Evolutionary conservation across 2,329 filamentous ascomycete species (phyloP).

Genomic region (Cytospora schulzeri): DNA sequence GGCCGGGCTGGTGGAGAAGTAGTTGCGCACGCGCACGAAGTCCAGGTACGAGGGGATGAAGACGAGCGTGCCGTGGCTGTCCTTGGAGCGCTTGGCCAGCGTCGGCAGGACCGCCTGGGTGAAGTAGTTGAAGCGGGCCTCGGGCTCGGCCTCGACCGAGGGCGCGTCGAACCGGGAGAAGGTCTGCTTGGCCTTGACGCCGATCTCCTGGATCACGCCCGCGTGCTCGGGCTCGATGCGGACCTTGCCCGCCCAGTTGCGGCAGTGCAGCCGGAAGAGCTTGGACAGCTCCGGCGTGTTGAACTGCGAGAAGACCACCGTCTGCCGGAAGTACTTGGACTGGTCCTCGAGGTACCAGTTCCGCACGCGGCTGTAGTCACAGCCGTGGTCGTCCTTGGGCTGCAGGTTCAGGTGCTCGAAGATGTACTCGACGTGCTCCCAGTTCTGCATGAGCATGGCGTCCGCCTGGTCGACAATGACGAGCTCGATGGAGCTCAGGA

Average conservation of each 20-base stretch:
- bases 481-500: constrained; percentile 90
- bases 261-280: constrained; percentile 73
- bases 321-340: constrained; percentile 80
- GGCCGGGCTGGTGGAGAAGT: constrained; percentile 73
- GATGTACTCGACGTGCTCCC: constrained; percentile 92
- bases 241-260: constrained; percentile 78
- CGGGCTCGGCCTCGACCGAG: constrained; percentile 74
- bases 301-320: constrained; percentile 78
- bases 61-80: constrained; percentile 71
- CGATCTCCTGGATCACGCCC: constrained; percentile 73
- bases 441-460: constrained; percentile 95
- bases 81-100: constrained; percentile 68
- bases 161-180: constrained; percentile 82
- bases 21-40: constrained; percentile 90
- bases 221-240: constrained; percentile 71
- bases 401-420: constrained; percentile 90
- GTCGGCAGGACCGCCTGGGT: constrained; percentile 76
- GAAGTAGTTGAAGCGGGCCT: constrained; percentile 90
- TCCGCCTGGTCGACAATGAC: constrained; percentile 90
- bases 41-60: constrained; percentile 95
- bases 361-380: constrained; percentile 88
- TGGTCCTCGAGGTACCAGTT: constrained; percentile 92
- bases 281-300: constrained; percentile 86
- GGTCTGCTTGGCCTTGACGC: constrained; percentile 76
- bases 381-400: constrained; percentile 85